A percentile compares a stretch with the other conserved stretches of the same genome.
Evolutionary conservation across 2,329 filamentous ascomycete species (phyloP).

Genomic region (Dactylonectria estremocensis): DNA sequence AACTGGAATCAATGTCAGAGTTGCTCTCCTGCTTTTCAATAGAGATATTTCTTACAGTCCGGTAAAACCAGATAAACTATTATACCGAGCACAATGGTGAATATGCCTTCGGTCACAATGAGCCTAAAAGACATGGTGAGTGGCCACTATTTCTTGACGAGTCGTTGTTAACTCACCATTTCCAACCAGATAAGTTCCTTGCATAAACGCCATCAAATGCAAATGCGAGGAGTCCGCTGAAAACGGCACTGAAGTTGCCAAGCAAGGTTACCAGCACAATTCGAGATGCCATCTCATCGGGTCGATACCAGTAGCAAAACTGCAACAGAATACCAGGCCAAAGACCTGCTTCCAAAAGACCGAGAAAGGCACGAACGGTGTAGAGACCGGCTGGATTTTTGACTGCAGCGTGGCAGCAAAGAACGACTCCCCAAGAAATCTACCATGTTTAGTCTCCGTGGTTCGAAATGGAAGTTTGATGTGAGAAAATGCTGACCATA

Average conservation of each 20-base stretch:
- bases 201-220: constrained; percentile 58
- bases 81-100: constrained; percentile 11
- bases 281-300: constrained; percentile 61
- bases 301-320: constrained; percentile 64
- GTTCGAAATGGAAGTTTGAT: not conserved
- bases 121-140: not conserved
- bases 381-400: not conserved
- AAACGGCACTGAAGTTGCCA: constrained; percentile 58
- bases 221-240: constrained; percentile 61
- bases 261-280: constrained; percentile 62
- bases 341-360: constrained; percentile 54
- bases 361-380: constrained; percentile 16
- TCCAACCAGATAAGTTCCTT: constrained; percentile 51
- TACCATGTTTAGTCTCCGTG: not conserved
- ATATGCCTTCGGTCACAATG: constrained; percentile 9
- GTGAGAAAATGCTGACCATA: constrained; percentile 53
- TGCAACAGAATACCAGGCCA: constrained; percentile 61
- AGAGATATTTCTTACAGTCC: not conserved
- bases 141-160: not conserved
- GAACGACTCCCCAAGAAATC: constrained; percentile 24
- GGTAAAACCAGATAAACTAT: constrained; percentile 14
- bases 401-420: constrained; percentile 5
- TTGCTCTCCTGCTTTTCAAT: too few relatives aligned
- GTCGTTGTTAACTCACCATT: constrained; percentile 39
- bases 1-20: constrained; percentile 56